Conservation (phyloP, 495 filamentous ascomycete genomes). For the Neurospora sp. region DNA sequence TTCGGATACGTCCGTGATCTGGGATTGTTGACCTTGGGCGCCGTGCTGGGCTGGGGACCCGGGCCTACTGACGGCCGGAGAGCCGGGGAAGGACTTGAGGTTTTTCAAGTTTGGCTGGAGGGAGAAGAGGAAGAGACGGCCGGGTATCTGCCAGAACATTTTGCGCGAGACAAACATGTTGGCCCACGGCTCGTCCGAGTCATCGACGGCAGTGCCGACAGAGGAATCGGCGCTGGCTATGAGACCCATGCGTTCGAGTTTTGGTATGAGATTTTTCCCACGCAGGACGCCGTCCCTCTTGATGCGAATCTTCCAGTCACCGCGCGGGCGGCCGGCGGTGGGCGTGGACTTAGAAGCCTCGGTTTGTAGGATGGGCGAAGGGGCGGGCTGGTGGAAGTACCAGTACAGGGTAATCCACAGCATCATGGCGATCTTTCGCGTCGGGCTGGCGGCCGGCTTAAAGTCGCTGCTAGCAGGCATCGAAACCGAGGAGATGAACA, state of each 20-base stretch:
- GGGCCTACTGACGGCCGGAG: slow-evolving; percentile 42
- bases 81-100: slow-evolving; percentile 45
- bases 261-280: slow-evolving; percentile 70
- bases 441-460: slow-evolving; percentile 67
- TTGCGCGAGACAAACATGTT: slow-evolving; percentile 73
- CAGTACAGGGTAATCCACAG: slow-evolving; percentile 90
- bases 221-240: slow-evolving; percentile 65
- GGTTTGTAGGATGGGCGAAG: slow-evolving; percentile 44
- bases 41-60: slow-evolving; percentile 47
- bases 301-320: slow-evolving; percentile 82
- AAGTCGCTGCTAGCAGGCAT: slow-evolving; percentile 70
- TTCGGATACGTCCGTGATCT: slow-evolving; percentile 15
- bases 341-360: slow-evolving; percentile 56
- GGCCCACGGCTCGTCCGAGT: slow-evolving; percentile 56
- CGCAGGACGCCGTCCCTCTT: slow-evolving; percentile 79
- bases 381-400: slow-evolving; percentile 83
- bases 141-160: slow-evolving; percentile 87
- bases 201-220: slow-evolving; percentile 56
- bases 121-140: slow-evolving; percentile 78
- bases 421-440: slow-evolving; percentile 88
- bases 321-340: slow-evolving; percentile 57
- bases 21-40: slow-evolving; percentile 8
- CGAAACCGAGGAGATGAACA: slow-evolving; percentile 87
- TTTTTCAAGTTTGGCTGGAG: slow-evolving; percentile 46
- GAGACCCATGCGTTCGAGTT: slow-evolving; percentile 87